Base-by-base conservation (phyloP, 1,139 yeast species). In the Candida labiduridarum region DNA sequence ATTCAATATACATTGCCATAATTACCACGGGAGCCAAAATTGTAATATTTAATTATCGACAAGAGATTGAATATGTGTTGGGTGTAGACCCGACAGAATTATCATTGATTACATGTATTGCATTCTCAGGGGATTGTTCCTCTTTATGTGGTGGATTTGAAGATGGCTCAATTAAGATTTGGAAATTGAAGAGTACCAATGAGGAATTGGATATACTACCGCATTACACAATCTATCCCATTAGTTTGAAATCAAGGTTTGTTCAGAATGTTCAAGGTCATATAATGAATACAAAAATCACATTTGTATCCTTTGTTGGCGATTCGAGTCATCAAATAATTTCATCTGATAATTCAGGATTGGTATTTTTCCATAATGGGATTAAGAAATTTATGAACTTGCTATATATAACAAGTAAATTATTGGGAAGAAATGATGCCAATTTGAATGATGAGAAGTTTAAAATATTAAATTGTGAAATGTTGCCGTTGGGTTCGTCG, bases 11-110 rank as follows among this genome's bases (percentile, higher is more conserved):
- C 48, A 72, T 89, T 1, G 82, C 81, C 0, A 60, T 89, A 11
- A 95, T 90, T 2, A 88, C 95, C 0, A 60, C 76, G 1, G 74
- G 74, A 45, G 92, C 92, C 1, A 68, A 64, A 44, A 72, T 87
- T 0, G 64, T 87, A 15, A 71, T 85, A 1, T 89, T 86, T 63
- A 86, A 83, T 59, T 87, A 84, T 57, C 78, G 76, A 45, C 96
- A 89, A 64, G 69, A 65, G 36, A 64, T 83, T 12, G 69, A 72
- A 30, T 69, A 66, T 49, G 68, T 74, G 0, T 60, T 84, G 43
- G 15, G 45, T 12, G 54, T 54, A 10, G 45, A 44, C 4, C 49
- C 52, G n/a, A 31, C 35, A 4, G 45, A 44, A 11, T 18, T 16
- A n/a, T 31, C 30, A 7, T 35, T 41, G 4, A 79, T 84, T 1